Conservation (phyloP, 2,329 filamentous ascomycete species). For the Akanthomyces dipterigenus region DNA sequence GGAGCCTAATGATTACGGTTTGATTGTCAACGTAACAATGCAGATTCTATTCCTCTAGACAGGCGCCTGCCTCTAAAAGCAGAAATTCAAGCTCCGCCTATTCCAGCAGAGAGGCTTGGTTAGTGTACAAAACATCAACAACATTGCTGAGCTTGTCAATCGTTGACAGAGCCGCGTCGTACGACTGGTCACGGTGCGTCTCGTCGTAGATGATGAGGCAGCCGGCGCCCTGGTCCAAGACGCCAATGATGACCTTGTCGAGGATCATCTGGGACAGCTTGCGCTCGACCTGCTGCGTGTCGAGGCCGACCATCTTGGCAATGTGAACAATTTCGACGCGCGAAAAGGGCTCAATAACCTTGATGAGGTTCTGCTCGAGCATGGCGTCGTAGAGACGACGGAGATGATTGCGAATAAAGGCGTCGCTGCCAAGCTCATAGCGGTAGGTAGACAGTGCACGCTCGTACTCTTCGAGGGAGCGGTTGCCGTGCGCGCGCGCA, state of each 20-base stretch:
- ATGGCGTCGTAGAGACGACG: conserved; percentile 95
- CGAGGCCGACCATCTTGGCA: conserved; percentile 93
- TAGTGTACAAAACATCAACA: conserved; percentile 94
- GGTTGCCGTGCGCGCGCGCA: conserved; percentile 88
- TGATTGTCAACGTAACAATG: not conserved
- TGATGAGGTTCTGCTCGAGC: conserved; percentile 98
- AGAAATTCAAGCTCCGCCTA: conserved; percentile 30
- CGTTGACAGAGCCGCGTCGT: conserved; percentile 88
- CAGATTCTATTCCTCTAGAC: not conserved
- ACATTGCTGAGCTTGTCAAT: conserved; percentile 97
- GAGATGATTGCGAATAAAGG: conserved; percentile 95
- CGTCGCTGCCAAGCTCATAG: conserved; percentile 87
- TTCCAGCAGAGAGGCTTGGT: conserved; percentile 93
- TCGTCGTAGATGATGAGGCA: conserved; percentile 97
- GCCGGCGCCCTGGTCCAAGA: conserved; percentile 93
- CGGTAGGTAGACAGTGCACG: conserved; percentile 83
- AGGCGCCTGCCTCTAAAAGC: not conserved
- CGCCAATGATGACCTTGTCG: conserved; percentile 97
- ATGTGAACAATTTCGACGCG: conserved; percentile 95
- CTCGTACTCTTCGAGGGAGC: conserved; percentile 95
- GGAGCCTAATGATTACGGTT: not conserved
- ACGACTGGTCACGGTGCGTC: conserved; percentile 84
- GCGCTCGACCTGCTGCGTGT: conserved; percentile 93
- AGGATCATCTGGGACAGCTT: conserved; percentile 99
- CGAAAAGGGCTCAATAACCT: conserved; percentile 98